These are phyloP conservation scores for Zygosaccharomyces rouxii DNA, from an alignment of 805 yeast species.

Conservation along the genomic window DNA sequence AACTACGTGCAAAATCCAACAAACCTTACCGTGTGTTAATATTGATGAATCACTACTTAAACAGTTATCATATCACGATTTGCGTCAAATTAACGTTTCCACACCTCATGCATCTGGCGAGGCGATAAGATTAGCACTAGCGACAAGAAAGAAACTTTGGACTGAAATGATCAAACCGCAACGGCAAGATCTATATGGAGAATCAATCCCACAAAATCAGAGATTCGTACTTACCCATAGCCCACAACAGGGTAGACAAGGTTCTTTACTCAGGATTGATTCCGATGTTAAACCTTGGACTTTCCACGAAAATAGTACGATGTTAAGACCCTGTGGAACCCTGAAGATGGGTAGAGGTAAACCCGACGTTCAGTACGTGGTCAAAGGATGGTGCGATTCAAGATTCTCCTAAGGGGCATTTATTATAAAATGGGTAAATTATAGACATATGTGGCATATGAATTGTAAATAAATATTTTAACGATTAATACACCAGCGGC, in stretches of 20 bases:
- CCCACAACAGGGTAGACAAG: slow-evolving; percentile 7
- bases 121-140: slow-evolving; percentile 30
- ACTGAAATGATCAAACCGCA: slow-evolving; percentile 26
- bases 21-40: slow-evolving; percentile 29
- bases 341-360: slow-evolving; percentile 18
- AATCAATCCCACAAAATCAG: slow-evolving; percentile 26
- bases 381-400: slow-evolving; percentile 35
- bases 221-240: slow-evolving; percentile 14
- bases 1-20: slow-evolving; percentile 21
- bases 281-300: slow-evolving; percentile 31
- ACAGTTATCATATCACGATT: slow-evolving; percentile 20
- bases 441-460: slow-evolving; percentile 8
- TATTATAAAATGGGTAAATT: slow-evolving; percentile 37
- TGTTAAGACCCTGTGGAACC: slow-evolving; percentile 33
- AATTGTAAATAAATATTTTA: neutral
- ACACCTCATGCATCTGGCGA: slow-evolving; percentile 17
- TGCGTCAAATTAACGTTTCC: slow-evolving; percentile 21
- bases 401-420: slow-evolving; percentile 37
- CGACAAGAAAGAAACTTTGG: slow-evolving; percentile 33
- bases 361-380: slow-evolving; percentile 31
- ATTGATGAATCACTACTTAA: slow-evolving; percentile 30
- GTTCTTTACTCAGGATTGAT: slow-evolving; percentile 25
- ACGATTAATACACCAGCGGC: neutral
- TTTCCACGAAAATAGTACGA: slow-evolving; percentile 9
- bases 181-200: slow-evolving; percentile 32